Base-by-base conservation (phyloP, 2,329 filamentous ascomycete species). In the Stemphylium vesicarium region DNA sequence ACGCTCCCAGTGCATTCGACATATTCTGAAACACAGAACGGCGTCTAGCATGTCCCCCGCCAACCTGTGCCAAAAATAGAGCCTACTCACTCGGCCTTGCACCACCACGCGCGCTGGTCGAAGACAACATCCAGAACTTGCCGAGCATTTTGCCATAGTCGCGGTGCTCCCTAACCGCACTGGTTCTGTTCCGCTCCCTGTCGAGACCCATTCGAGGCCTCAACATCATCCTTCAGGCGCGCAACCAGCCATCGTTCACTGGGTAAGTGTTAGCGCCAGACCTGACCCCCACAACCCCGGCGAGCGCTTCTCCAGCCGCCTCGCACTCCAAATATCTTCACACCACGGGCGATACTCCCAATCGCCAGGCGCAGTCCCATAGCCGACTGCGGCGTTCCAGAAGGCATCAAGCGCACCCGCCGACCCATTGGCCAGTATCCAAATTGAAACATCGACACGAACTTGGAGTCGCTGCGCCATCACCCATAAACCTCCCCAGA, bases 221-320 rank as follows among this genome's bases (percentile, higher is more conserved):
- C 54, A 44, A 44, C 9, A 39, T 51, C 32, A 42, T 26, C 53
- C 59, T 51, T 53, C 59, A 57, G 45, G 42, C 50, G 49, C 55
- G 56, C 64, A 56, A 24, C 53, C 52, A 58, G 20, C 60, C 53
- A 43, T 59, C 65, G 41, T 68, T 69, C 66, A 73, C 72, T 73
- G 73, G 70, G 65, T 65, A 69, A 70, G 70, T 71, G 50, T 74
- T 70, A 72, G 71, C 72, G 72, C 72, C 72, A 68, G 66, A 51
- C 59, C 60, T 60, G 56, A 56, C 59, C 61, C 62, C 65, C 66
- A 62, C 65, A 63, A 60, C 62, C 65, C 66, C 60, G 59, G 56
- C 64, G 57, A 70, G 65, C 71, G 69, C 71, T 69, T 73, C 70
- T 54, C 63, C 70, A 71, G 64, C 68, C 70, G 69, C 69, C 62